Percentiles rank a stretch among this genome's conserved stretches.
phyloP scores from a whole-genome alignment of 768 basidiomycete genomes.

The Suillus plorans region DNA sequence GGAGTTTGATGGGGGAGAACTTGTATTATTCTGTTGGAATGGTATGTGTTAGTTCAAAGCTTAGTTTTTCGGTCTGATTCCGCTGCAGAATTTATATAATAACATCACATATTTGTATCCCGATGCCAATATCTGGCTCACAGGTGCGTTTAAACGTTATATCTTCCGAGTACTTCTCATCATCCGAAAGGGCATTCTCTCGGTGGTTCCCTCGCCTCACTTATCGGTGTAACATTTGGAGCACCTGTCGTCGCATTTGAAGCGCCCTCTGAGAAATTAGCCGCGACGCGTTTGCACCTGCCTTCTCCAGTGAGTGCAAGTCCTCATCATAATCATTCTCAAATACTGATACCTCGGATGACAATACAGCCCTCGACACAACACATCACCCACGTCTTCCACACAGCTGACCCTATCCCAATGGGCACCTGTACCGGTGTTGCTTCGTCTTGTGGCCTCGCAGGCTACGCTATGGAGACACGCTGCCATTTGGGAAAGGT shows the following conservation, averaged over 20 bases:
- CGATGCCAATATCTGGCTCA: constrained; percentile 84
- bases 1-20: constrained; percentile 74
- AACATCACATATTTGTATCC: constrained; percentile 93
- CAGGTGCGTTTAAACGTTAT: constrained; percentile 42
- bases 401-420: constrained; percentile 93
- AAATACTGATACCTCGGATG: constrained; percentile 6
- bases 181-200: constrained; percentile 60
- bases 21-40: constrained; percentile 86
- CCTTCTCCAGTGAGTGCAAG: constrained; percentile 65
- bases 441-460: constrained; percentile 74
- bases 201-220: constrained; percentile 81
- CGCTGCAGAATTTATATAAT: constrained; percentile 80
- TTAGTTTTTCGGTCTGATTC: not conserved
- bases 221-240: constrained; percentile 91
- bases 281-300: constrained; percentile 80
- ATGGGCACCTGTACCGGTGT: constrained; percentile 82
- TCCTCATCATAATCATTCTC: not conserved
- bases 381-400: constrained; percentile 85
- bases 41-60: constrained; percentile 43
- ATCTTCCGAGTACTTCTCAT: not conserved
- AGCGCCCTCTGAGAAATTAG: constrained; percentile 70
- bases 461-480: constrained; percentile 84
- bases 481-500: constrained; percentile 87
- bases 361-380: constrained; percentile 57
- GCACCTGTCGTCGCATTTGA: constrained; percentile 90